Percentiles rank a stretch among this genome's conserved stretches.
These are phyloP conservation scores for Verticillium zaregamsianum DNA, from an alignment of 2,329 filamentous ascomycete species.

Conservation along the genomic window DNA sequence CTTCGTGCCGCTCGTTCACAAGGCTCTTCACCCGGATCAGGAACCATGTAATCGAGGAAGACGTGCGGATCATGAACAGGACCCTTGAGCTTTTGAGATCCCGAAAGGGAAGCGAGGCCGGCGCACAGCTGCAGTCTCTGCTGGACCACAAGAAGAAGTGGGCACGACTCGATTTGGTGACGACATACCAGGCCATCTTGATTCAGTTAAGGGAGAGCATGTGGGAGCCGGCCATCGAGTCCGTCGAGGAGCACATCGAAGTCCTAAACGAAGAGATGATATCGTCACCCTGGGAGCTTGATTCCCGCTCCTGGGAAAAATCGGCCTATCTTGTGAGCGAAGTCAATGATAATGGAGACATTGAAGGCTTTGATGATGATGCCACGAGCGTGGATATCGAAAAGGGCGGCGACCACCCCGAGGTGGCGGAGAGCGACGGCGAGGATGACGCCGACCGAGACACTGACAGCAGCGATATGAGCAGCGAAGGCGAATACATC, in stretches of 20 bases:
- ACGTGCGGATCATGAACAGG: too few species aligned
- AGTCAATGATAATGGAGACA: neutral
- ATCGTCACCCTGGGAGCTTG: slow-evolving; percentile 1
- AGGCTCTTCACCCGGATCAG: neutral
- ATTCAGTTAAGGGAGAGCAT: slow-evolving; percentile 5
- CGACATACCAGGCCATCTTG: slow-evolving; percentile 3
- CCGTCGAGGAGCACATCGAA: slow-evolving; percentile 3
- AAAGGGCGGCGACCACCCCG: neutral
- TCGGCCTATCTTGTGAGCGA: too few species aligned
- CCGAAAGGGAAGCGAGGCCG: neutral
- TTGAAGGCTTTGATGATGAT: neutral
- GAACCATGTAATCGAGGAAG: neutral
- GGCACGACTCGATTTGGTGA: neutral
- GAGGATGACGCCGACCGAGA: too few species aligned
- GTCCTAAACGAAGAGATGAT: neutral
- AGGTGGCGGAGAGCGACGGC: too few species aligned
- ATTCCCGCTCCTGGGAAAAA: neutral
- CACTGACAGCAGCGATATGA: too few species aligned
- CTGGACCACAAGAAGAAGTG: neutral
- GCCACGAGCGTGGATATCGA: neutral
- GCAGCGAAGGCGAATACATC: neutral
- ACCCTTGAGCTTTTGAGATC: neutral
- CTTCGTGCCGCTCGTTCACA: too few species aligned
- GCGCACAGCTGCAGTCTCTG: neutral
- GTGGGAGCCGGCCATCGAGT: slow-evolving; percentile 3